Base-by-base conservation (phyloP, 805 yeast genomes). In the Starmerella geochares region DNA sequence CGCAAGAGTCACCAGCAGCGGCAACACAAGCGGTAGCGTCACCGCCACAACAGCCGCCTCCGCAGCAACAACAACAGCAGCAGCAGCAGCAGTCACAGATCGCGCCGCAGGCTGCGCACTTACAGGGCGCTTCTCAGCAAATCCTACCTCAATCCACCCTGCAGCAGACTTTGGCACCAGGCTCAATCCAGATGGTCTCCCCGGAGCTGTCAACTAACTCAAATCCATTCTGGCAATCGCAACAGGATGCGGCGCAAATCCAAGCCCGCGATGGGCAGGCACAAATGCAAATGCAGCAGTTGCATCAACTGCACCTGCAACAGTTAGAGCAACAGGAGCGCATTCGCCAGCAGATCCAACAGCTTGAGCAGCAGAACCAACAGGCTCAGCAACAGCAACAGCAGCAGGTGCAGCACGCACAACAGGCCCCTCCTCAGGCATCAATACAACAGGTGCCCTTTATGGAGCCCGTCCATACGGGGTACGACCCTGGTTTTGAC, bases 221-320 rank as follows among this genome's bases (percentile, higher is more conserved):
- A 17, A 54, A 52, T 46, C 63, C 58, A 19, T 54, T 52, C 49
- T 54, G 50, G 55, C 55, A 51, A 40, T 47, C 56, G 19, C 60
- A 58, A 48, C 50, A 42, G 33, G 56, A 52, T 31, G 56, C 60
- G 19, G 47, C 48, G 27, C 50, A 49, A 14, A 58, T 58, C 50
- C 61, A 58, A 49, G 44, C 46, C 14, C 58, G 50, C 42, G 64
- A 59, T 42, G 50, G 48, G 21, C 64, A 60, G 50, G 59, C 59
- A 10, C 59, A 53, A 53, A 32, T 43, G 40, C 65, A 58, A 48
- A 63, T 59, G 53, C 63, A 54, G 51, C 65, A 59, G 45, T 60
- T 60, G 50, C 61, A 50, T 31, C 64, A 58, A 50, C 61, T 59
- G 41, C 54, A 58, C 45, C 25, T 51, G 46, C 62, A 58, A 49